These are phyloP conservation scores for Arabidopsis thaliana DNA, from an alignment of 345 rosid genomes.

Conservation along the genomic window TAIR10.1 NC_003070.9:27573501-27574000, in stretches of 20 bases:
- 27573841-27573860: slow-evolving; percentile 59
- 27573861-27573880: slow-evolving; percentile 87
- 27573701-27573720: slow-evolving; percentile 57
- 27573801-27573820: not conserved
- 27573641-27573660: slow-evolving; percentile 76
- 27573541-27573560: slow-evolving; percentile 87
- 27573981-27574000: slow-evolving; percentile 76
- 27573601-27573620: slow-evolving; percentile 82
- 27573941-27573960: slow-evolving; percentile 87
- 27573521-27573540: slow-evolving; percentile 85
- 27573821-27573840: slow-evolving; percentile 24
- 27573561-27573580: slow-evolving; percentile 82
- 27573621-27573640: slow-evolving; percentile 75
- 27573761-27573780: slow-evolving; percentile 68
- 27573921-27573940: slow-evolving; percentile 76
- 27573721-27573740: slow-evolving; percentile 54
- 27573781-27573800: not conserved
- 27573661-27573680: slow-evolving; percentile 76
- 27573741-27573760: slow-evolving; percentile 73
- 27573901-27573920: slow-evolving; percentile 75
- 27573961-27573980: slow-evolving; percentile 80
- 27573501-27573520: slow-evolving; percentile 65
- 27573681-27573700: slow-evolving; percentile 63
- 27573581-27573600: slow-evolving; percentile 83
- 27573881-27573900: slow-evolving; percentile 66